Percentiles rank a stretch among this genome's conserved stretches.
Evolutionary conservation across 2,329 filamentous ascomycete species (phyloP).

Genomic region (Colletotrichum costaricense): DNA sequence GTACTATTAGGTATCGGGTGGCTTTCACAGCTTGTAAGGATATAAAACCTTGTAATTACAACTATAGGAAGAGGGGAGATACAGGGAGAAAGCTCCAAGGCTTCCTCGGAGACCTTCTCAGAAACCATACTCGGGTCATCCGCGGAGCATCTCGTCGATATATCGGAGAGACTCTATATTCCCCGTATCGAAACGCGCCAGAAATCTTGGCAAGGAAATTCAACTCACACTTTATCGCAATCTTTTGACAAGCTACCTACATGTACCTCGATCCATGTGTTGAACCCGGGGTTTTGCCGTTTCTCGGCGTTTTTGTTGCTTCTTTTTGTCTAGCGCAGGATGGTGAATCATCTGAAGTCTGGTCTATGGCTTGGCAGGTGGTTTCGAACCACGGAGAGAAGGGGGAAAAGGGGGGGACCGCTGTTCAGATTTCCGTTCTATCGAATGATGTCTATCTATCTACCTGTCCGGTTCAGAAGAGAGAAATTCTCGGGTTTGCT

Average conservation of each 20-base stretch:
- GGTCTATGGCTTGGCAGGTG: constrained; percentile 5
- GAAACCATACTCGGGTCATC: background rate
- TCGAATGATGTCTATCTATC: background rate
- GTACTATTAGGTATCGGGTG: constrained; percentile 15
- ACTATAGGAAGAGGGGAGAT: background rate
- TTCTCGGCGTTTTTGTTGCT: no score
- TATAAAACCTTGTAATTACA: constrained; percentile 28
- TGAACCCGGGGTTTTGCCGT: no score
- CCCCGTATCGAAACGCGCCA: background rate
- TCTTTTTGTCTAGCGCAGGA: constrained; percentile 2
- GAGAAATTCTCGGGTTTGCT: background rate
- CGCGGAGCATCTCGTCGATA: background rate
- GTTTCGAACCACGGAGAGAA: background rate
- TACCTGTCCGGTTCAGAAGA: background rate
- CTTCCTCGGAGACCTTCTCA: background rate
- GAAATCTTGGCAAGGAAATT: constrained; percentile 8
- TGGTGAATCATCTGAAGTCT: constrained; percentile 29
- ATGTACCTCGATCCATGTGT: no score
- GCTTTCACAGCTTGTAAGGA: constrained; percentile 10
- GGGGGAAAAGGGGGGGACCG: background rate
- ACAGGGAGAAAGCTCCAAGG: background rate
- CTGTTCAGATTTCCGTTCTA: background rate
- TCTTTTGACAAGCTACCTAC: background rate
- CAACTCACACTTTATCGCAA: background rate
- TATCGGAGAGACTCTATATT: background rate